Percentiles rank a stretch among this genome's conserved stretches.
These are phyloP conservation scores for Rhodotorula mucilaginosa DNA, from an alignment of 1,284 basidiomycete genomes.

Conservation along the genomic window DNA sequence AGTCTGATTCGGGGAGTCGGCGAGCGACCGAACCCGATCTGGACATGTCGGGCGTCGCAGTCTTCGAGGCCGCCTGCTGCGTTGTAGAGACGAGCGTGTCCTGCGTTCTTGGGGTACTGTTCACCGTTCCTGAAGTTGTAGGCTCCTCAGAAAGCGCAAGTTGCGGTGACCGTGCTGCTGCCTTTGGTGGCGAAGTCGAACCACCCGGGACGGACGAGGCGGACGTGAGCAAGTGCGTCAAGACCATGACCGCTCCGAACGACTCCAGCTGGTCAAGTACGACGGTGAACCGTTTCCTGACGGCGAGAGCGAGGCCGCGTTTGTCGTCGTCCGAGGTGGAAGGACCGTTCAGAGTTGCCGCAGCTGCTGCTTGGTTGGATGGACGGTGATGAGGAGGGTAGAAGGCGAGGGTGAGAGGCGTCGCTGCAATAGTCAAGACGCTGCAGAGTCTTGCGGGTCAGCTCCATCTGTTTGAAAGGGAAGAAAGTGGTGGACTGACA, in stretches of 20 bases:
- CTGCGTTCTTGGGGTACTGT: background rate
- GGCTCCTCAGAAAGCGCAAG: too few relatives aligned
- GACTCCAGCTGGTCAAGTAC: conserved; percentile 88
- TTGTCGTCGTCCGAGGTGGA: conserved; percentile 45
- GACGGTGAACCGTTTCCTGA: conserved; percentile 63
- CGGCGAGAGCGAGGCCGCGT: background rate
- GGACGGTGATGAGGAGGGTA: conserved; percentile 47
- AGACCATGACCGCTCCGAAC: conserved; percentile 59
- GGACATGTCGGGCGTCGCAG: background rate
- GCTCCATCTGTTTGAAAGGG: background rate
- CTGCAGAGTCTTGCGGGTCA: background rate
- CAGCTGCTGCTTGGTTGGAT: conserved; percentile 25
- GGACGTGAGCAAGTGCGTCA: conserved; percentile 51
- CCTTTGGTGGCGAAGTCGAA: too few relatives aligned
- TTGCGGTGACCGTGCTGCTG: too few relatives aligned
- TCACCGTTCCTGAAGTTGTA: too few relatives aligned
- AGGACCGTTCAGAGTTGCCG: conserved; percentile 42
- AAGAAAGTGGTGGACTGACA: conserved; percentile 27
- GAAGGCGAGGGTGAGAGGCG: conserved; percentile 49
- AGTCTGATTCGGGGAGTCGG: background rate
- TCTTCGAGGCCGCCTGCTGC: background rate
- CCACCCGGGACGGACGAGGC: background rate
- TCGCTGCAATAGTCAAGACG: conserved; percentile 50
- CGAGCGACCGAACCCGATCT: background rate
- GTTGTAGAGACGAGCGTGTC: background rate